Percentiles rank a stretch among this genome's conserved stretches.
Conservation (phyloP, 2,329 filamentous ascomycete species). For the Fusarium sp. region DNA sequence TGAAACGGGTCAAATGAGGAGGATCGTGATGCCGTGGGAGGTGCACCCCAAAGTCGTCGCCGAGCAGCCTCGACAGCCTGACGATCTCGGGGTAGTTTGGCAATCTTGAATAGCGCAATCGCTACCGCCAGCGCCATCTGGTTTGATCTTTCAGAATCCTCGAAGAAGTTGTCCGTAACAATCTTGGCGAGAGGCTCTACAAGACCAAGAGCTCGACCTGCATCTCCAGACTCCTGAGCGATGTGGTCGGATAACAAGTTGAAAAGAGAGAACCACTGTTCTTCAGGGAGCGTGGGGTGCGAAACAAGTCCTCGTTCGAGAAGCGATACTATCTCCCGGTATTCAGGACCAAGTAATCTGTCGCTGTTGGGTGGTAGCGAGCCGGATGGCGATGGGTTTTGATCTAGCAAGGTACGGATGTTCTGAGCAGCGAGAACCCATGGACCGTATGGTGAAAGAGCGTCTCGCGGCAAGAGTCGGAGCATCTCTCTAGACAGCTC, state of each 20-base stretch:
- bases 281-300: slow-evolving; percentile 58
- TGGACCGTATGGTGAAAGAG: slow-evolving; percentile 57
- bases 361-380: slow-evolving; percentile 44
- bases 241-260: slow-evolving; percentile 65
- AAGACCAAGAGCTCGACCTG: slow-evolving; percentile 71
- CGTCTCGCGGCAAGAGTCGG: slow-evolving; percentile 57
- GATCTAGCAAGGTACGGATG: slow-evolving; percentile 55
- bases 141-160: slow-evolving; percentile 10
- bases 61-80: slow-evolving; percentile 73
- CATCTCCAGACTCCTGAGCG: slow-evolving; percentile 72
- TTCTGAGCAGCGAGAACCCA: slow-evolving; percentile 63
- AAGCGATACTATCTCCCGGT: slow-evolving; percentile 74
- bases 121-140: slow-evolving; percentile 48
- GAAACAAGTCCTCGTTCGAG: slow-evolving; percentile 69
- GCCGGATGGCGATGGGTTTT: slow-evolving; percentile 28
- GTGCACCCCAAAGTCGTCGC: slow-evolving; percentile 68
- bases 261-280: slow-evolving; percentile 66
- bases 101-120: slow-evolving; percentile 56
- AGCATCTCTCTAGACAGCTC: slow-evolving; percentile 63
- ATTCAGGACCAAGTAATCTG: slow-evolving; percentile 70
- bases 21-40: slow-evolving; percentile 40
- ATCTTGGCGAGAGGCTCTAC: slow-evolving; percentile 76
- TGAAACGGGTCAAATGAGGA: slow-evolving; percentile 72
- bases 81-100: slow-evolving; percentile 67
- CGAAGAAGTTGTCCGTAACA: slow-evolving; percentile 52